Evolutionary conservation across 495 filamentous ascomycete genomes (phyloP), one percentile per base, ranked within the genome.

Genomic region (Penicillium nucicola): DNA sequence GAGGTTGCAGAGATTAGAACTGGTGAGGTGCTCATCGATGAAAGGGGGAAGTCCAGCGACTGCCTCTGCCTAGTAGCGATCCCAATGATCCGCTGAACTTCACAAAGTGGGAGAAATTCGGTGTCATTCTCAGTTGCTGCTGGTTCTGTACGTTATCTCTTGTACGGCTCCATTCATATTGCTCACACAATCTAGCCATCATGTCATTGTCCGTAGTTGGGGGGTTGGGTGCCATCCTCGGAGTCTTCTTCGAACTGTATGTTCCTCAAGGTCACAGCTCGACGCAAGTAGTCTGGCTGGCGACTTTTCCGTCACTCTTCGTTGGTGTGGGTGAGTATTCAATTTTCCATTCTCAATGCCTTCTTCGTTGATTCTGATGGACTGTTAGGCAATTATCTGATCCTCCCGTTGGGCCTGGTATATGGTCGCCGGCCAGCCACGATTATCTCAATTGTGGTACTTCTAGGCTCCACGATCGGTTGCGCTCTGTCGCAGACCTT

Each of bases 61-160:
- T 71, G 13, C 68, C 66, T 5, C 52, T 69, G 14, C 68, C 68
- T 19, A 68, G 64, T 42, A 45, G 52, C 11, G 66, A 71, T 48
- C 59, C 62, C 12, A 71, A 71, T 54, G 66, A 71, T 50, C 68
- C 68, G 4, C 55, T 71, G 23, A 68, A 71, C 48, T 69, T 60
- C 39, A 52, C 64, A 1, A 19, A 17, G 11, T 66, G 62, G 66
- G 60, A 66, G 56, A 71, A 71, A 46, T 38, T 46, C 0, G 64
- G 58, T 11, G 54, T 69, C 17, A 65, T 67, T 31, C 40, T 65
- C 28, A 62, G 64, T 22, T 70, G 66, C 43, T 70, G 67, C 47
- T 70, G 67, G 67, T 70, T 70, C 32, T 68, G 65, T 68, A 30
- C 45, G 65, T 40, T 7, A 18, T 4, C 10, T 17, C 5, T 28